Conservation (phyloP, 2,329 filamentous ascomycete species). For the Microdochium nivale region DNA sequence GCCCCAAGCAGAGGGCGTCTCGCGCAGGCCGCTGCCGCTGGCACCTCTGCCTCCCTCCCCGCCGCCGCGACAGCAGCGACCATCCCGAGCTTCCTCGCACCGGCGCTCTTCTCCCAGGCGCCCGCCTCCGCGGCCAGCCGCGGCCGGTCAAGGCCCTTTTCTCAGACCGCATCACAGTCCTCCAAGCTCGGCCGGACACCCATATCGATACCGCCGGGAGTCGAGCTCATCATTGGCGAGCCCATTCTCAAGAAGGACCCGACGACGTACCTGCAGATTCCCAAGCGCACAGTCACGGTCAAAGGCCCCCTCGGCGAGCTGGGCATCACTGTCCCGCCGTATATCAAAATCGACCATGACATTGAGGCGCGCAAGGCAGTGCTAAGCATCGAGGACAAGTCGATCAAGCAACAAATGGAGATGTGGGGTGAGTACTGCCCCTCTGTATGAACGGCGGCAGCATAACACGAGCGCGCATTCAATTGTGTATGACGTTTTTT, state of each 20-base stretch:
- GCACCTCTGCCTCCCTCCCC: conserved; percentile 28
- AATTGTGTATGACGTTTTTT: too few species aligned
- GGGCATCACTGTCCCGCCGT: conserved; percentile 70
- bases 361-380: conserved; percentile 50
- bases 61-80: conserved; percentile 26
- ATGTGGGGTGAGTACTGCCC: conserved; percentile 75
- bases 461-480: too few species aligned
- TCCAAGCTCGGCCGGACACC: conserved; percentile 84
- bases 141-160: conserved; percentile 55
- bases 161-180: conserved; percentile 52
- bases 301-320: conserved; percentile 76
- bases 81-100: conserved; percentile 66
- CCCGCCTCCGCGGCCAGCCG: conserved; percentile 11
- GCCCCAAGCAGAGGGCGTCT: conserved; percentile 53
- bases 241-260: conserved; percentile 43
- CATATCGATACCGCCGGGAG: conserved; percentile 74
- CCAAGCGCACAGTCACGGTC: conserved; percentile 62
- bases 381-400: conserved; percentile 61
- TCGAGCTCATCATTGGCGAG: conserved; percentile 65
- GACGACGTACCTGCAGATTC: conserved; percentile 52
- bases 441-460: background rate
- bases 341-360: conserved; percentile 65
- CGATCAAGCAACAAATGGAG: conserved; percentile 67
- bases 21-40: conserved; percentile 43
- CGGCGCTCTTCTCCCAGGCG: conserved; percentile 48